These are phyloP conservation scores for Rhodocollybia butyracea DNA, from an alignment of 768 basidiomycete genomes.

Conservation along the genomic window DNA sequence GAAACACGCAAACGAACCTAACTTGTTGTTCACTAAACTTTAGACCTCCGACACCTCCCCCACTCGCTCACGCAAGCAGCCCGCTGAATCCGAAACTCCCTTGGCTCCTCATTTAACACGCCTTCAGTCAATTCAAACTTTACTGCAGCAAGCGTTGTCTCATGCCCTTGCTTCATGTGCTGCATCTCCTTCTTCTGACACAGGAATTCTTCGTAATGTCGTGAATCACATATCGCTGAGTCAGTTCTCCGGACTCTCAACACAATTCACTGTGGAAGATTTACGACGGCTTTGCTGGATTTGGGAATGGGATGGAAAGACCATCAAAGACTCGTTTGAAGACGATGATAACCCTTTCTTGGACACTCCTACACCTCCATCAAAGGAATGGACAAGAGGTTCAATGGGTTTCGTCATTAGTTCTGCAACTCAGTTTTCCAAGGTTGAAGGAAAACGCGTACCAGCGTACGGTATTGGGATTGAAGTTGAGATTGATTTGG, in stretches of 20 bases:
- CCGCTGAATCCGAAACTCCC: constrained; percentile 17
- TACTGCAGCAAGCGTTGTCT: constrained; percentile 78
- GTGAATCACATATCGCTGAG: constrained; percentile 72
- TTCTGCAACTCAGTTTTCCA: constrained; percentile 71
- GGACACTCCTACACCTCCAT: constrained; percentile 31
- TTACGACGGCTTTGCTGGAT: constrained; percentile 79
- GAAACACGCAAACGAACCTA: too few relatives aligned
- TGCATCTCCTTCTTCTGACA: constrained; percentile 71
- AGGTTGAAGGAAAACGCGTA: constrained; percentile 58
- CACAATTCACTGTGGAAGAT: constrained; percentile 66
- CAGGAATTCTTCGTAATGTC: constrained; percentile 72
- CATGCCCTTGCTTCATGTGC: constrained; percentile 84
- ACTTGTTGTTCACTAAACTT: too few relatives aligned
- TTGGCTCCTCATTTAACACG: constrained; percentile 61
- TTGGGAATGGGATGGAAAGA: constrained; percentile 77
- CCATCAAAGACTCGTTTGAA: constrained; percentile 13
- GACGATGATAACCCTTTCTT: constrained; percentile 77
- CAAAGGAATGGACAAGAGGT: constrained; percentile 75
- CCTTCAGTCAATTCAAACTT: constrained; percentile 60
- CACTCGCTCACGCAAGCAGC: constrained; percentile 35
- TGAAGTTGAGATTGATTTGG: constrained; percentile 82
- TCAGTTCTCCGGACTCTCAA: constrained; percentile 64
- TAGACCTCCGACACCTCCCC: constrained; percentile 61
- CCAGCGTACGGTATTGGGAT: constrained; percentile 85
- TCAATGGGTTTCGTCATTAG: constrained; percentile 77